Evolutionary conservation across 2,329 filamentous ascomycete genomes (phyloP).

Genomic region (Thermothelomyces thermophilus): DNA sequence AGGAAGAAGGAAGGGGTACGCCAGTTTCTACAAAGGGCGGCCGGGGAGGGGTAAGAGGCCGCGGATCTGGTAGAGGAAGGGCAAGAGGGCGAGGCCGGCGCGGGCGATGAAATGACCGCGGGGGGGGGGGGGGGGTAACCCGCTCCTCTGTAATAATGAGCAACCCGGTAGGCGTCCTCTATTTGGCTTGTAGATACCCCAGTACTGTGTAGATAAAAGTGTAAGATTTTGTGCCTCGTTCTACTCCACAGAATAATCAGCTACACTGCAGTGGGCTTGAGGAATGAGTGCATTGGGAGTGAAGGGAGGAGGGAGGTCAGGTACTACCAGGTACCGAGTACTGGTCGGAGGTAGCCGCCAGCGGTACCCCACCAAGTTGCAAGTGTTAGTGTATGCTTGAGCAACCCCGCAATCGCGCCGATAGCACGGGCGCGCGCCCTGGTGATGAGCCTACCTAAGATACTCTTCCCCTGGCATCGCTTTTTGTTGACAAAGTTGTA

Average conservation of each 20-base stretch:
- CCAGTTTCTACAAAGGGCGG: conserved; percentile 32
- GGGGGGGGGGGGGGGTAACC: neutral
- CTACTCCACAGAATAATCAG: neutral
- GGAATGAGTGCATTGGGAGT: too few relatives aligned
- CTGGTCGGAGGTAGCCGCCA: too few relatives aligned
- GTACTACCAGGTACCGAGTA: too few relatives aligned
- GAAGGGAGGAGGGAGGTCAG: too few relatives aligned
- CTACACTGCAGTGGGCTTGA: too few relatives aligned
- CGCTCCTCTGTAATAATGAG: neutral
- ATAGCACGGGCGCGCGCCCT: conserved; percentile 10
- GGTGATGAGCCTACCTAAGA: too few relatives aligned
- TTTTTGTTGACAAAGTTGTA: conserved; percentile 12
- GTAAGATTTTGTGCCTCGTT: neutral
- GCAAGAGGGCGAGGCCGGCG: conserved; percentile 30
- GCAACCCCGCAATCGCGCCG: conserved; percentile 20
- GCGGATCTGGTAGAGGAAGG: conserved; percentile 25
- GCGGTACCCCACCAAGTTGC: conserved; percentile 13
- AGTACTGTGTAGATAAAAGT: neutral
- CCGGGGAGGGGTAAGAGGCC: conserved; percentile 32
- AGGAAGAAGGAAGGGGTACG: conserved; percentile 35
- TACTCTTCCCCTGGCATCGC: conserved; percentile 3
- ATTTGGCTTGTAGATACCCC: conserved; percentile 7
- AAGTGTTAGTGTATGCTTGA: too few relatives aligned
- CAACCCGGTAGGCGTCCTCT: neutral
- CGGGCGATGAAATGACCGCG: conserved; percentile 18